Evolutionary conservation across 768 basidiomycete species (phyloP).

Genomic region (Lentinula lateritia): DNA sequence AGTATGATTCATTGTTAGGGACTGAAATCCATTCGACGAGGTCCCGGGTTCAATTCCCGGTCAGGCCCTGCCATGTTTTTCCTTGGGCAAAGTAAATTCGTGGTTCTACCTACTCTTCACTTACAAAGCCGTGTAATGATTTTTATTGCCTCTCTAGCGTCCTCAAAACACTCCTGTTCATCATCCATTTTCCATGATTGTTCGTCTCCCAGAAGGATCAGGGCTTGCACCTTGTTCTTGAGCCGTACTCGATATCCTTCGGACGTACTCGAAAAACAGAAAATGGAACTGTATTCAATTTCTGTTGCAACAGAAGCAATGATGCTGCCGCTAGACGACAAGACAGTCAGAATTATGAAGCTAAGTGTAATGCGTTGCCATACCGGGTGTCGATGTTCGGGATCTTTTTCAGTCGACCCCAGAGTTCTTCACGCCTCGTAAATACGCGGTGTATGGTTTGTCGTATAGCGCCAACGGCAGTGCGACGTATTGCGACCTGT

Average conservation of each 20-base stretch:
- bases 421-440: constrained; percentile 18
- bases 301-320: constrained; percentile 36
- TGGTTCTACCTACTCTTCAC: no score
- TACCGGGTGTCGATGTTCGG: constrained; percentile 7
- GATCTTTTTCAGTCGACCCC: background rate
- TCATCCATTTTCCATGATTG: constrained; percentile 17
- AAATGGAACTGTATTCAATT: constrained; percentile 38
- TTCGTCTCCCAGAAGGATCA: constrained; percentile 25
- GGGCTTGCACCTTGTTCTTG: constrained; percentile 22
- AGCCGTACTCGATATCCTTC: constrained; percentile 43
- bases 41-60: constrained; percentile 2
- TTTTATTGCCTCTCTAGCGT: constrained; percentile 28
- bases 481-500: background rate
- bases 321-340: constrained; percentile 29
- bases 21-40: background rate
- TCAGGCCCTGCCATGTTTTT: no score
- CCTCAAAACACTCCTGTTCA: constrained; percentile 28
- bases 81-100: no score
- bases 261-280: constrained; percentile 44
- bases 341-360: background rate
- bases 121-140: background rate
- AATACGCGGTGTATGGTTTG: background rate
- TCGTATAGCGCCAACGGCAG: background rate
- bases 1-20: constrained; percentile 3
- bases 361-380: background rate